Conservation (phyloP, 306 rosid species). For the Betula pendula region DNA sequence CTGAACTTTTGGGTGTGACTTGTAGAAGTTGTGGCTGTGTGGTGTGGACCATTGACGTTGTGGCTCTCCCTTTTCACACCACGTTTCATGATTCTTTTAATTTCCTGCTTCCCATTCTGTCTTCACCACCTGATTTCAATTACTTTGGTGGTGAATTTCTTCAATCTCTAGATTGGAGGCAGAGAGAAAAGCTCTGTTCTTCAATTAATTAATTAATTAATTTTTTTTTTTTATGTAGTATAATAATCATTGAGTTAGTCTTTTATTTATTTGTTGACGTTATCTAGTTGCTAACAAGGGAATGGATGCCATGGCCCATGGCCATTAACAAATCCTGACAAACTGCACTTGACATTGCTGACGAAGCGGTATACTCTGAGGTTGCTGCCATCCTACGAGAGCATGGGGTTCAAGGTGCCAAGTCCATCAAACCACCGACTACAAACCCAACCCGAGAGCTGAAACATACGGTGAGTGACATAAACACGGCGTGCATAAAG, state of each 20-base stretch:
- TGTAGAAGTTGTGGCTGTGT: background rate
- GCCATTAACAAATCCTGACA: slow-evolving; percentile 67
- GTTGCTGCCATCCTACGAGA: slow-evolving; percentile 45
- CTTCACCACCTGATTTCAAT: too few relatives aligned
- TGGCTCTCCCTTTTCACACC: slow-evolving; percentile 20
- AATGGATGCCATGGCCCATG: slow-evolving; percentile 36
- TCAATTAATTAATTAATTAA: background rate
- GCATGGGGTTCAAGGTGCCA: slow-evolving; percentile 62
- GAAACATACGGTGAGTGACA: slow-evolving; percentile 74
- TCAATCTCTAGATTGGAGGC: background rate
- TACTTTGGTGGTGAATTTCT: background rate
- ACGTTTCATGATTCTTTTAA: background rate
- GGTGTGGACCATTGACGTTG: too few relatives aligned
- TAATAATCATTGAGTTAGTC: too few relatives aligned
- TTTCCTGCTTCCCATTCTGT: background rate
- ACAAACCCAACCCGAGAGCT: slow-evolving; percentile 52
- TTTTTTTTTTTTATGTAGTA: too few relatives aligned
- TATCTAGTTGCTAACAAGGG: slow-evolving; percentile 47
- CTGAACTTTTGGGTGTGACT: background rate
- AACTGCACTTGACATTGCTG: slow-evolving; percentile 69
- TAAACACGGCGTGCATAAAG: slow-evolving; percentile 72
- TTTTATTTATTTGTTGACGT: background rate
- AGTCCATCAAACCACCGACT: slow-evolving; percentile 44
- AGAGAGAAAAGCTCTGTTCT: background rate
- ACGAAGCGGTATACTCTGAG: slow-evolving; percentile 43